Evolutionary conservation across 1,284 basidiomycete species (phyloP).

Genomic region (Coniferiporia weirii): DNA sequence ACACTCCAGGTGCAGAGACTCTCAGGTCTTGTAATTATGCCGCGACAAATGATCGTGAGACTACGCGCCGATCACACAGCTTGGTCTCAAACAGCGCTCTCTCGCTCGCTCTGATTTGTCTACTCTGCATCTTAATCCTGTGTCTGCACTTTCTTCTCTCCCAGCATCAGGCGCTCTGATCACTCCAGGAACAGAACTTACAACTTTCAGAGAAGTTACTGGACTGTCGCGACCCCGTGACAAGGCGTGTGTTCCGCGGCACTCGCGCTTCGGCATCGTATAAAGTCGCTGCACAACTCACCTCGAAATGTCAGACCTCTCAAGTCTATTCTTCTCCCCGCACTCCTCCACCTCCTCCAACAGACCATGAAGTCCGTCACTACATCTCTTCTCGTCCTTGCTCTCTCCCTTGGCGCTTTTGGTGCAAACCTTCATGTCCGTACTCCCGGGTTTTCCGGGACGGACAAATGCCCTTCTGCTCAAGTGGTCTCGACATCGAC

Average conservation of each 20-base stretch:
- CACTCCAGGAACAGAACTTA: background rate
- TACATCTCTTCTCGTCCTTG: conserved; percentile 8
- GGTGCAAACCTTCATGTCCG: conserved; percentile 13
- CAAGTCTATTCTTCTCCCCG: background rate
- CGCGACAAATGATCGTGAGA: too few relatives aligned
- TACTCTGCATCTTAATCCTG: background rate
- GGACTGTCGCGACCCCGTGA: background rate
- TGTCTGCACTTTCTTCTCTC: background rate
- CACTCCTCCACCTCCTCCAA: background rate
- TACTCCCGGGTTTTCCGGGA: conserved; percentile 5
- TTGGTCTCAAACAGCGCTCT: background rate
- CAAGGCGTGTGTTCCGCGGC: background rate
- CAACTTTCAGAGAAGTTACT: background rate
- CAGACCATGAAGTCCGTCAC: conserved; percentile 13
- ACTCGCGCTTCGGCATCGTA: background rate
- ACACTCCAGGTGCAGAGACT: background rate
- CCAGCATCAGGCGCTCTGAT: conserved; percentile 7
- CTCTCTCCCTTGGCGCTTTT: conserved; percentile 10
- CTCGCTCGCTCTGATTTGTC: background rate
- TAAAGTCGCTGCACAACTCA: background rate
- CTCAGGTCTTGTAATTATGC: too few relatives aligned
- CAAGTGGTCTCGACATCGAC: conserved; percentile 7
- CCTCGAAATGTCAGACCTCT: background rate
- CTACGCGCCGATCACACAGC: background rate
- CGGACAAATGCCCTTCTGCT: conserved; percentile 17